Conservation (phyloP, 805 yeast species). For the Lipomyces oligophaga region DNA sequence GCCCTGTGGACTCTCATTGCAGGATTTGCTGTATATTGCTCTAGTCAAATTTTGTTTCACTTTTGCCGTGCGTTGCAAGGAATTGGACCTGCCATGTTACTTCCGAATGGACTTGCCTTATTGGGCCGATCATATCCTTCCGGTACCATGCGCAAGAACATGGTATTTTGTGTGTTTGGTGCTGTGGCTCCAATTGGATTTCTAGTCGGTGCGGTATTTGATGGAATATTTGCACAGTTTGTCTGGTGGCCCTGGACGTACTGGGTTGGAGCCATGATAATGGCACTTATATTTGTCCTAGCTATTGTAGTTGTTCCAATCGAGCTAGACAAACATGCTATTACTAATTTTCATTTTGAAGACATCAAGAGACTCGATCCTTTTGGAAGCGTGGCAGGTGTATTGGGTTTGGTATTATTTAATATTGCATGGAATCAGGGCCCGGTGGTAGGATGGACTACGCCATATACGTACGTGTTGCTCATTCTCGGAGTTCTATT, state of each 20-base stretch:
- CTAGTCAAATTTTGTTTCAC: slow-evolving; percentile 41
- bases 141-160: slow-evolving; percentile 48
- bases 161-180: slow-evolving; percentile 56
- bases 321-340: slow-evolving; percentile 44
- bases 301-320: slow-evolving; percentile 44
- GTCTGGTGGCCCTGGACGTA: slow-evolving; percentile 62
- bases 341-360: slow-evolving; percentile 30
- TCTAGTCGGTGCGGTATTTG: slow-evolving; percentile 51
- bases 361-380: slow-evolving; percentile 42
- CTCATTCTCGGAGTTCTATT: slow-evolving; percentile 49
- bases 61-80: slow-evolving; percentile 61
- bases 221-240: slow-evolving; percentile 46
- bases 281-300: slow-evolving; percentile 36
- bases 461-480: slow-evolving; percentile 54
- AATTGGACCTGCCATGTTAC: slow-evolving; percentile 54
- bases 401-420: slow-evolving; percentile 56
- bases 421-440: slow-evolving; percentile 75
- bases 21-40: slow-evolving; percentile 51
- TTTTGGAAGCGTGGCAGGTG: slow-evolving; percentile 55
- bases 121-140: slow-evolving; percentile 44
- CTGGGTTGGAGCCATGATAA: slow-evolving; percentile 46
- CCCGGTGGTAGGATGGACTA: slow-evolving; percentile 64
- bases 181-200: slow-evolving; percentile 64
- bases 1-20: slow-evolving; percentile 56
- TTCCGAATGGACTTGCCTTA: slow-evolving; percentile 61